Conservation (phyloP, 768 basidiomycete genomes). For the Tephrocybe sp. region DNA sequence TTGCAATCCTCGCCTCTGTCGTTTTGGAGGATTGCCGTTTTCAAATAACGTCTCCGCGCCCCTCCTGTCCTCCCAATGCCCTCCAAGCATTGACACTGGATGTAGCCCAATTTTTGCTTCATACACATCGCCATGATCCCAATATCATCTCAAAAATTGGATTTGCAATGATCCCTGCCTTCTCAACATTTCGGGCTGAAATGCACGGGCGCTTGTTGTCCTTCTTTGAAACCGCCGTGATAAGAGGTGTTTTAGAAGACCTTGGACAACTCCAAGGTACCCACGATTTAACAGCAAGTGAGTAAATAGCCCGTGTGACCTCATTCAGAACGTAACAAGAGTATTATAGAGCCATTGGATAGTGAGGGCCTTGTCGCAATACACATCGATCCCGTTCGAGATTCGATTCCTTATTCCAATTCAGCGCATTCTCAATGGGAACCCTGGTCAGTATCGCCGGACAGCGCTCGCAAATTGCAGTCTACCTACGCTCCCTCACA, state of each 20-base stretch:
- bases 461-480: slow-evolving; percentile 26
- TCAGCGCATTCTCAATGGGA: slow-evolving; percentile 20
- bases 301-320: neutral
- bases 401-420: slow-evolving; percentile 17
- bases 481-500: slow-evolving; percentile 62
- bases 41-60: slow-evolving; percentile 54
- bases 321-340: neutral
- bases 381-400: slow-evolving; percentile 52
- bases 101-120: slow-evolving; percentile 64
- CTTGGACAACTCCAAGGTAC: slow-evolving; percentile 36
- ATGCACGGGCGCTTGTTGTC: slow-evolving; percentile 63
- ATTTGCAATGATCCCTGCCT: slow-evolving; percentile 71
- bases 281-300: slow-evolving; percentile 10
- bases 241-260: slow-evolving; percentile 52
- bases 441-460: slow-evolving; percentile 24
- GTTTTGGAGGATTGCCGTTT: slow-evolving; percentile 73
- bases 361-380: slow-evolving; percentile 49
- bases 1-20: slow-evolving; percentile 59
- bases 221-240: slow-evolving; percentile 65
- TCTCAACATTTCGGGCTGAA: slow-evolving; percentile 59
- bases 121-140: slow-evolving; percentile 50
- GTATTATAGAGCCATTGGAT: slow-evolving; percentile 8
- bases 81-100: slow-evolving; percentile 73
- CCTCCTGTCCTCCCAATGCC: slow-evolving; percentile 67
- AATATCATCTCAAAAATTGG: slow-evolving; percentile 57